These are phyloP conservation scores for Podospora tetraspora DNA, from an alignment of 495 filamentous ascomycete species.

Conservation along the genomic window DNA sequence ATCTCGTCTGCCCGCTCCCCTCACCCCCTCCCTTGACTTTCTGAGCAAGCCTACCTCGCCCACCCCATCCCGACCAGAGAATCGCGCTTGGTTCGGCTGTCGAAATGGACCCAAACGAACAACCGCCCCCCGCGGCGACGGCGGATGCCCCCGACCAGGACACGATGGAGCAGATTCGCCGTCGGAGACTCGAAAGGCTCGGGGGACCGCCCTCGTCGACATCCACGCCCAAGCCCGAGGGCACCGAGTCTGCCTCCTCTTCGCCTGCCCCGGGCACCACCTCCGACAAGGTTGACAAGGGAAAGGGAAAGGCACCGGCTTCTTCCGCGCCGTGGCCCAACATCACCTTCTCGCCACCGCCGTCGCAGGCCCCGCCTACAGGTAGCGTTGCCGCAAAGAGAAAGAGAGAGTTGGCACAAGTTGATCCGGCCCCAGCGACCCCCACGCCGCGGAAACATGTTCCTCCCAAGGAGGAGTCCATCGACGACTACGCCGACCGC, in stretches of 20 bases:
- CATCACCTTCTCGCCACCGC: slow-evolving; percentile 27
- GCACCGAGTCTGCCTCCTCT: slow-evolving; percentile 6
- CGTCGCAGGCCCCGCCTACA: slow-evolving; percentile 16
- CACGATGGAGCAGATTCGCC: slow-evolving; percentile 39
- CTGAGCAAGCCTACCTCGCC: not conserved
- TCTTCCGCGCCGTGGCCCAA: slow-evolving; percentile 18
- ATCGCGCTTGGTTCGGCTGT: not conserved
- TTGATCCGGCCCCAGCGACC: slow-evolving; percentile 26
- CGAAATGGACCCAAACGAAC: slow-evolving; percentile 31
- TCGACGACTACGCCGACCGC: slow-evolving; percentile 67
- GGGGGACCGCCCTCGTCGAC: slow-evolving; percentile 25
- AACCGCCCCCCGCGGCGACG: slow-evolving; percentile 17
- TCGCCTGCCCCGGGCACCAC: slow-evolving; percentile 5
- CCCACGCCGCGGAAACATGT: slow-evolving; percentile 26
- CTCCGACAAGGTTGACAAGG: slow-evolving; percentile 8
- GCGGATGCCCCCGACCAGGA: slow-evolving; percentile 32
- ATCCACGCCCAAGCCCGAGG: slow-evolving; percentile 10
- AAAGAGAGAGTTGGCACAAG: slow-evolving; percentile 27
- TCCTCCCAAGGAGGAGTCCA: slow-evolving; percentile 29
- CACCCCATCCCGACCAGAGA: not conserved
- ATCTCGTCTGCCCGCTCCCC: not conserved
- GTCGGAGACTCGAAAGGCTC: slow-evolving; percentile 39
- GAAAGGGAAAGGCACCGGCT: slow-evolving; percentile 3
- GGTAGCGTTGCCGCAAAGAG: slow-evolving; percentile 21
- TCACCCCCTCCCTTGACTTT: not conserved